Base-by-base conservation (phyloP, 192 early-diverging fungal genomes). In the Backusella circina region DNA sequence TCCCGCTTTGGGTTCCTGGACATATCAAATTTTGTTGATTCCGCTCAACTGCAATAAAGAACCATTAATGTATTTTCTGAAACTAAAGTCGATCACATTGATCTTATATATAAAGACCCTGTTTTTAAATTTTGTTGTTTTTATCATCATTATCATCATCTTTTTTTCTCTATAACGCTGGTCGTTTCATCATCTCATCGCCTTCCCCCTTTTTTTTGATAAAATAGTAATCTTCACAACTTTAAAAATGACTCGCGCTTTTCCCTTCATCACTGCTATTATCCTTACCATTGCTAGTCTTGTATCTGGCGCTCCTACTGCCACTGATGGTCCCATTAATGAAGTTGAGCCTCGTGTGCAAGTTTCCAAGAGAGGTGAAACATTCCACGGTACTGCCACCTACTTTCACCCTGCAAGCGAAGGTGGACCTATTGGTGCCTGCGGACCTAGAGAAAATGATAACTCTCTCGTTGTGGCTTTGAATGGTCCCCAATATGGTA, bases 341-440 rank as follows among this genome's bases (percentile, higher is more conserved):
- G 75, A 38, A 18, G 75, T 67, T 31, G 75, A 39, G n/a, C 75
- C 68, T 38, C 35, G 23, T 38, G 21, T 18, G 6, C 23, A 35
- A 6, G 23, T 70, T 7, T 8, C 10, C 32, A 70, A 72, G 30
- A 51, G 51, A 39, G 26, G 35, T 0, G 65, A 39, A 7, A 67
- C n/a, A 5, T 79, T 65, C 68, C 32, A 8, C 1, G 78, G 78
- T 32, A 74, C 13, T 23, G 78, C 39, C 21, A 80, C 78, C 5
- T 80, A 70, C 70, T 80, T 80, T 61, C 65, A 65, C 36, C 78
- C 78, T n/a, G 65, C 73, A 13, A 54, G 65, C 7, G 74, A 80
- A 73, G 78, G 78, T 47, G 65, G 74, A 8, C 79, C 80, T 5
- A 16, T 41, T 31, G 78, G 78, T 68, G 37, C 50, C 23, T 16